Base-by-base conservation (phyloP, 352 stramenopile species). In the Phytopythium aichiense region DNA sequence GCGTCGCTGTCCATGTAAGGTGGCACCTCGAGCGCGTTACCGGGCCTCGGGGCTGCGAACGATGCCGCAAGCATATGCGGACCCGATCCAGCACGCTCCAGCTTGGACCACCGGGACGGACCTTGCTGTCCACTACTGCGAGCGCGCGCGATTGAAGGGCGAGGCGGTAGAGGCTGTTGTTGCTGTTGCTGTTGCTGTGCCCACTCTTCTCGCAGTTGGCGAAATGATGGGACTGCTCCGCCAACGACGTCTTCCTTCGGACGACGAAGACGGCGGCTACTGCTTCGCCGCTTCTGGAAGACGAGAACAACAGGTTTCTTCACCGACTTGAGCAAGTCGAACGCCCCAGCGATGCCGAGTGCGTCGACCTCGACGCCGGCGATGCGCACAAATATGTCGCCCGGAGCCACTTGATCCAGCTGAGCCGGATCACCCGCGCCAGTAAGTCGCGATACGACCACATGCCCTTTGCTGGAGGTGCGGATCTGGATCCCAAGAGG, bases 401-500 rank as follows among this genome's bases (percentile, higher is more conserved):
- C 87, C 6, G 84, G 68, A 15, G 71, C 59, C 11, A 95, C 84
- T 15, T 83, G 64, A 16, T 80, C 60, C 8, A 78, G 80, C 33
- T 90, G 68, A 31, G 66, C 67, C 5, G 81, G 74, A 18, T 77
- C 68, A 0, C 81, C 82, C 18, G 77, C 81, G 50, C 82, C 82
- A 7, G 86, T 94, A 35, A 94, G 74, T 28, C 86, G 76, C 8
- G 87, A 81, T 37, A 95, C 79, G 18, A 91, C 74, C n/a, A 94
- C 81, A 16, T 69, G 71, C 7, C 81, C 75, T 49, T 88, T 73
- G 45, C 64, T 76, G 4, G 78, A 87, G 22, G 74, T 79, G 37
- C 88, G 91, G 59, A 95, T 92, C 65, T 93, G 84, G 56, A 95
- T 89, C 12, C 87, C 87, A 7, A 95, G 73, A 6, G 85, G 80